A percentile compares a stretch with the other conserved stretches of the same genome.
These are phyloP conservation scores for Gaeumannomyces sp. DNA, from an alignment of 2,329 filamentous ascomycete genomes.

Conservation along the genomic window DNA sequence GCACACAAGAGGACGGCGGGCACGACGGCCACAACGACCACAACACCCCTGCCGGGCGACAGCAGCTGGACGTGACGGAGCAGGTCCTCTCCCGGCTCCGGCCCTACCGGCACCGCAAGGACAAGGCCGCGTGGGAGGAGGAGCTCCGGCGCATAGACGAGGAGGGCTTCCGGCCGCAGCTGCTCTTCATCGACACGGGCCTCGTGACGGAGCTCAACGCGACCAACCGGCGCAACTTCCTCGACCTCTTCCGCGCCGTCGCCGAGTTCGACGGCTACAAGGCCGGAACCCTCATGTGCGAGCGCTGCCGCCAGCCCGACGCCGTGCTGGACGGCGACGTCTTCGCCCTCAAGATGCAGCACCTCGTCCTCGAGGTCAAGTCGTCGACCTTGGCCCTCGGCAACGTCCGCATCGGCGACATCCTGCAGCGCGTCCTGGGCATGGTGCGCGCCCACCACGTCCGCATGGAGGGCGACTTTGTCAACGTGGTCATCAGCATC, in stretches of 20 bases:
- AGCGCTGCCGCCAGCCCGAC: slow-evolving; percentile 86
- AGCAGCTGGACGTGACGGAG: slow-evolving; percentile 71
- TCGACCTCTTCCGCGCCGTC: slow-evolving; percentile 91
- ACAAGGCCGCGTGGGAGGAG: slow-evolving; percentile 63
- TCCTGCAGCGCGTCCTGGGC: slow-evolving; percentile 78
- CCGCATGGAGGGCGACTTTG: slow-evolving; percentile 90
- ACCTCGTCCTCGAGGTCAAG: slow-evolving; percentile 87
- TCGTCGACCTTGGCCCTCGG: slow-evolving; percentile 84
- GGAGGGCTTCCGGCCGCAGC: slow-evolving; percentile 86
- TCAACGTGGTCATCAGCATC: slow-evolving; percentile 96
- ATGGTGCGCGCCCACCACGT: slow-evolving; percentile 95
- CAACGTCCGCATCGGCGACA: slow-evolving; percentile 93
- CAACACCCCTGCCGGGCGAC: slow-evolving; percentile 25
- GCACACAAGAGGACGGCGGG: slow-evolving; percentile 18
- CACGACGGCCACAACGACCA: slow-evolving; percentile 18
- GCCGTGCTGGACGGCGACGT: slow-evolving; percentile 84
- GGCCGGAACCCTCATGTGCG: slow-evolving; percentile 91
- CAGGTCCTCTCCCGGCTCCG: slow-evolving; percentile 74
- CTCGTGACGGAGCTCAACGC: slow-evolving; percentile 90
- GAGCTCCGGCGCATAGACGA: slow-evolving; percentile 71
- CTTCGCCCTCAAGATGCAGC: slow-evolving; percentile 94
- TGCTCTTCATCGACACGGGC: slow-evolving; percentile 96
- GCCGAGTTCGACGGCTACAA: slow-evolving; percentile 97
- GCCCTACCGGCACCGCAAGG: slow-evolving; percentile 58
- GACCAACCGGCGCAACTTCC: slow-evolving; percentile 80